Evolutionary conservation across 169 alveolate species (phyloP).

Genomic region (Theileria annulata): DNA sequence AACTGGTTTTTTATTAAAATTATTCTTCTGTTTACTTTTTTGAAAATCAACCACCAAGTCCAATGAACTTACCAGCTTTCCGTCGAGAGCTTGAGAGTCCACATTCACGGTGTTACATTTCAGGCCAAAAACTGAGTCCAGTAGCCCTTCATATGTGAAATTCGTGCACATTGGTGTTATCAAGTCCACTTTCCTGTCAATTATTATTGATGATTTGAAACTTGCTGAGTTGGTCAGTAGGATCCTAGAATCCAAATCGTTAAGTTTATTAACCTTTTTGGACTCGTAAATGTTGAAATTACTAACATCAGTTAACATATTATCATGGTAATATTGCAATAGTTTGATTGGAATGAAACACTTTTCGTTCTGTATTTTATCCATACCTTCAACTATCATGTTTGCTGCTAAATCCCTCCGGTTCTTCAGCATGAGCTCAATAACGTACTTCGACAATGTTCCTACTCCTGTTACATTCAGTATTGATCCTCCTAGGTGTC

Average conservation of each 20-base stretch:
- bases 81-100: constrained; percentile 50
- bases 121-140: constrained; percentile 52
- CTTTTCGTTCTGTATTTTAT: constrained; percentile 13
- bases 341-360: constrained; percentile 29
- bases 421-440: constrained; percentile 37
- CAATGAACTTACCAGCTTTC: constrained; percentile 30
- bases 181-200: constrained; percentile 57
- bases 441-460: constrained; percentile 18
- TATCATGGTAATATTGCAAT: neutral
- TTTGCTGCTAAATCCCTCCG: constrained; percentile 56
- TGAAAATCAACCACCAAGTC: constrained; percentile 21
- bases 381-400: constrained; percentile 36
- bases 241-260: constrained; percentile 6
- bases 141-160: constrained; percentile 61
- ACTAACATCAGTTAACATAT: neutral
- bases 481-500: constrained; percentile 46
- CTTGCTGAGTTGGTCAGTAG: constrained; percentile 21
- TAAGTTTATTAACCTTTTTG: neutral
- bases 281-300: neutral
- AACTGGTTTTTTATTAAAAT: constrained; percentile 6
- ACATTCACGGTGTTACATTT: constrained; percentile 9
- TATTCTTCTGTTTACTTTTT: constrained; percentile 10
- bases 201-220: constrained; percentile 31
- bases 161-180: constrained; percentile 64
- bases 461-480: constrained; percentile 49